Conservation (phyloP, 371 early-diverging fungal genomes). For the Mortierella sp. region DNA sequence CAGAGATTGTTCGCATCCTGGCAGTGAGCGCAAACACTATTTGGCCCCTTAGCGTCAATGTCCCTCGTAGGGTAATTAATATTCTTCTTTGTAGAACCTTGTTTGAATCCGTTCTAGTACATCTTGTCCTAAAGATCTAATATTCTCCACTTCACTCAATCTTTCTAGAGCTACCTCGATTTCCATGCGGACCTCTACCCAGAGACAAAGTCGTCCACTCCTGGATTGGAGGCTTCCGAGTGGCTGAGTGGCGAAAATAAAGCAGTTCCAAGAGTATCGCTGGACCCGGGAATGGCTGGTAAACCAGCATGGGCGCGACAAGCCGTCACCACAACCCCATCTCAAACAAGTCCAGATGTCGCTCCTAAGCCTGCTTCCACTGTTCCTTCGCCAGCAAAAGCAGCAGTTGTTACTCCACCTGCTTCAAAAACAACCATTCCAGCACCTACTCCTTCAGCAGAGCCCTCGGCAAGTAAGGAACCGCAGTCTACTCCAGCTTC, state of each 20-base stretch:
- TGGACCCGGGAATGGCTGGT: conserved; percentile 69
- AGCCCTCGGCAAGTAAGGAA: neutral
- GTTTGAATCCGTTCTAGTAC: neutral
- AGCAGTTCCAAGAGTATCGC: conserved; percentile 63
- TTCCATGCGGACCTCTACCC: conserved; percentile 87
- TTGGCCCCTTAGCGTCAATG: conserved; percentile 73
- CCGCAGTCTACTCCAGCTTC: neutral
- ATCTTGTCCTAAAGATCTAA: neutral
- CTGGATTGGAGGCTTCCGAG: conserved; percentile 64
- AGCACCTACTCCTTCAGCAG: neutral
- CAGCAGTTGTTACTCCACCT: neutral
- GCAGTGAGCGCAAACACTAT: conserved; percentile 66
- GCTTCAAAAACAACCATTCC: neutral
- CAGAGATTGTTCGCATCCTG: conserved; percentile 79
- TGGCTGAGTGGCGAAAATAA: conserved; percentile 73
- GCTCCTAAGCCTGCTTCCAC: neutral
- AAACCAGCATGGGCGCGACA: conserved; percentile 40
- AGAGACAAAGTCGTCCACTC: conserved; percentile 70
- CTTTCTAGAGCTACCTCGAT: conserved; percentile 71
- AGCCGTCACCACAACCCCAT: neutral
- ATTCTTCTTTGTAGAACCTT: neutral
- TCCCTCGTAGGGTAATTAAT: conserved; percentile 71
- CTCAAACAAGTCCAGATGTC: neutral
- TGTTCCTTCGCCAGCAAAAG: neutral
- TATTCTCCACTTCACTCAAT: neutral